Evolutionary conservation across 805 yeast genomes (phyloP).

Genomic region (Suhomyces kilbournensis): DNA sequence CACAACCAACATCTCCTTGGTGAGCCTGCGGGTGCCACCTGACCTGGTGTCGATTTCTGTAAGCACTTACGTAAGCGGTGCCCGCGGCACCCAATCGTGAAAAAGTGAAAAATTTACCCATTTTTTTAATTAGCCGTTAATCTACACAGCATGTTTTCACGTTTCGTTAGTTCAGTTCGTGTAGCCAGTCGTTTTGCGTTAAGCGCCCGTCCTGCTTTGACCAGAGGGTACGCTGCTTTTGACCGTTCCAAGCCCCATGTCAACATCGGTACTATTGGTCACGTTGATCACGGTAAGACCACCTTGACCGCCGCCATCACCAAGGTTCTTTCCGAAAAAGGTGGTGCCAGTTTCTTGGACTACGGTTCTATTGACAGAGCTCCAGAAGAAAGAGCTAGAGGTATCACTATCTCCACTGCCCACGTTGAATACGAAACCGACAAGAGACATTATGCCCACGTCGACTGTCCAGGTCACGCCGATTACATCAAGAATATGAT

Average conservation of each 20-base stretch:
- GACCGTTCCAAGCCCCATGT: slow-evolving; percentile 96
- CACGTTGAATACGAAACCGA: slow-evolving; percentile 96
- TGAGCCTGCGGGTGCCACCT: not conserved
- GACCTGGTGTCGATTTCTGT: not conserved
- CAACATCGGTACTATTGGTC: slow-evolving; percentile 97
- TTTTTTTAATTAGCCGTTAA: not conserved
- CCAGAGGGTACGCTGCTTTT: slow-evolving; percentile 63
- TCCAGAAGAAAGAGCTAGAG: slow-evolving; percentile 99
- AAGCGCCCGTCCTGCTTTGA: slow-evolving; percentile 27
- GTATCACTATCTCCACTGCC: slow-evolving; percentile 97
- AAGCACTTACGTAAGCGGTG: slow-evolving; percentile 1
- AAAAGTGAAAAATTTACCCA: slow-evolving; percentile 2
- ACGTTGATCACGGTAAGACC: slow-evolving; percentile 98
- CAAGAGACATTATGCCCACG: slow-evolving; percentile 95
- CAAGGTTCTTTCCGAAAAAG: slow-evolving; percentile 81
- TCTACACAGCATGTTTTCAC: slow-evolving; percentile 23
- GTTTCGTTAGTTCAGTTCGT: slow-evolving; percentile 28
- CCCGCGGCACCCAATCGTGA: not conserved
- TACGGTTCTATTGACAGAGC: slow-evolving; percentile 93
- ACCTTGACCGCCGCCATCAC: slow-evolving; percentile 98
- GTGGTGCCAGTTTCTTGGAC: slow-evolving; percentile 93
- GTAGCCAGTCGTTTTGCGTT: slow-evolving; percentile 19
- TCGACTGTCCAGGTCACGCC: slow-evolving; percentile 98
- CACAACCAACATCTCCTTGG: not conserved
- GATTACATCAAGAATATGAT: slow-evolving; percentile 99